phyloP scores from a whole-genome alignment of 805 yeast genomes.

The Pichia phayaonensis region DNA sequence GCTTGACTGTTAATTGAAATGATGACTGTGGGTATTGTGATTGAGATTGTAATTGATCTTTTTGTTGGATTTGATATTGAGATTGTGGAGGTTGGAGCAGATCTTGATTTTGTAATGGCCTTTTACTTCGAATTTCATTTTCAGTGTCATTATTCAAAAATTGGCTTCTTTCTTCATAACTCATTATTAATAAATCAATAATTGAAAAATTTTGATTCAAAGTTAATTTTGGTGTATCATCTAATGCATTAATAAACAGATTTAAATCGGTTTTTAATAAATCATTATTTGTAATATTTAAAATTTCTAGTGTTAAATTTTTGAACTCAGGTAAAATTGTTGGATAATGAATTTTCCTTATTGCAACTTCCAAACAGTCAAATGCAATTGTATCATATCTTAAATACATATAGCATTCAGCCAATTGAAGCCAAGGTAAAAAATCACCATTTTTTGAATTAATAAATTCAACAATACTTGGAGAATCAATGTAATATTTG shows the following conservation, averaged over 20 bases:
- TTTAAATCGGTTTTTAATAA: not conserved
- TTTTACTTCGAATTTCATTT: not conserved
- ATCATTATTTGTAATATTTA: not conserved
- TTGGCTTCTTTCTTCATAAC: conserved; percentile 2
- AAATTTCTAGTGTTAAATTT: not conserved
- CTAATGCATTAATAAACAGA: conserved; percentile 1
- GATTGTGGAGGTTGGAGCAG: too few species aligned
- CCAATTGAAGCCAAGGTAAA: conserved; percentile 50
- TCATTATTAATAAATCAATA: conserved; percentile 2
- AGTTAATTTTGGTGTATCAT: not conserved
- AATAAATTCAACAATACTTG: conserved; percentile 9
- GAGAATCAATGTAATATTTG: not conserved
- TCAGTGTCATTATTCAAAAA: not conserved
- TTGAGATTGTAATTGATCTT: not conserved
- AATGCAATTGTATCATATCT: conserved; percentile 45
- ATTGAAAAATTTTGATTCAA: not conserved
- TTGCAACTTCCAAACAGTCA: conserved; percentile 46
- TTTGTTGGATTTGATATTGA: not conserved
- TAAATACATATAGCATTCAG: conserved; percentile 41
- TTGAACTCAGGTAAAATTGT: conserved; percentile 3
- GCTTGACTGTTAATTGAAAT: not conserved
- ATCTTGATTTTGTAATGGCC: not conserved
- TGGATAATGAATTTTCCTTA: conserved; percentile 5
- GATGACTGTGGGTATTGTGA: not conserved
- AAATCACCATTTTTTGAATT: conserved; percentile 35